A percentile compares a stretch with the other conserved stretches of the same genome.
These are phyloP conservation scores for Yarrowia divulgata DNA, from an alignment of 805 yeast species.

Conservation along the genomic window DNA sequence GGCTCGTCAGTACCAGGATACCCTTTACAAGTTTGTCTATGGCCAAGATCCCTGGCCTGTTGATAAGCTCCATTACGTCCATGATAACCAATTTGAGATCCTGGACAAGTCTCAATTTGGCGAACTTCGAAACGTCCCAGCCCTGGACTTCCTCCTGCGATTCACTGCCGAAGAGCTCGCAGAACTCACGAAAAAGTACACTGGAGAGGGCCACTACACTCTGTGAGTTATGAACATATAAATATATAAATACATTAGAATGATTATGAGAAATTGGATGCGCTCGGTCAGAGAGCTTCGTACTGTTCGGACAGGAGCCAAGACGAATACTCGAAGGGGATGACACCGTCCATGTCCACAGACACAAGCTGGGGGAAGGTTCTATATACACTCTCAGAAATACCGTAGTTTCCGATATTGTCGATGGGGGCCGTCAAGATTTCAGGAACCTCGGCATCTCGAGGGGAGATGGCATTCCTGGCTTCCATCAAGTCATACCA, in stretches of 20 bases:
- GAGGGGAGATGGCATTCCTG: constrained; percentile 20
- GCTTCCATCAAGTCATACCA: constrained; percentile 39
- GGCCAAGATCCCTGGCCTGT: constrained; percentile 18
- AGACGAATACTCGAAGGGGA: constrained; percentile 35
- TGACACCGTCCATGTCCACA: constrained; percentile 38
- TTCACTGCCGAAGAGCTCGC: constrained; percentile 17
- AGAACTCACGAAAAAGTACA: constrained; percentile 2
- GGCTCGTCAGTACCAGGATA: constrained; percentile 15
- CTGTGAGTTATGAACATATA: not conserved
- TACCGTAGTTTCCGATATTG: constrained; percentile 31
- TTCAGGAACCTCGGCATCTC: constrained; percentile 17
- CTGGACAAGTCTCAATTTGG: constrained; percentile 18
- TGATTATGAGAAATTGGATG: not conserved
- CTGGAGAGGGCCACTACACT: constrained; percentile 22
- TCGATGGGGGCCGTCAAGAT: constrained; percentile 9
- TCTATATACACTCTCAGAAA: constrained; percentile 36
- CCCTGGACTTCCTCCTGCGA: not conserved
- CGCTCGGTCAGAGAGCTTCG: not conserved
- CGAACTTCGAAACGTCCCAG: constrained; percentile 3
- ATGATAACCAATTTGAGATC: constrained; percentile 16
- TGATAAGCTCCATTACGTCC: constrained; percentile 15
- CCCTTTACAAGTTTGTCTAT: constrained; percentile 1
- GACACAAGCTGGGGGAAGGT: constrained; percentile 35
- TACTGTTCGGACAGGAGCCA: constrained; percentile 34
- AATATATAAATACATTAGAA: constrained; percentile 15